Evolutionary conservation across 2,329 filamentous ascomycete species (phyloP), one percentile per base, ranked within the genome.

Genomic region (Harringtonia lauricola): DNA sequence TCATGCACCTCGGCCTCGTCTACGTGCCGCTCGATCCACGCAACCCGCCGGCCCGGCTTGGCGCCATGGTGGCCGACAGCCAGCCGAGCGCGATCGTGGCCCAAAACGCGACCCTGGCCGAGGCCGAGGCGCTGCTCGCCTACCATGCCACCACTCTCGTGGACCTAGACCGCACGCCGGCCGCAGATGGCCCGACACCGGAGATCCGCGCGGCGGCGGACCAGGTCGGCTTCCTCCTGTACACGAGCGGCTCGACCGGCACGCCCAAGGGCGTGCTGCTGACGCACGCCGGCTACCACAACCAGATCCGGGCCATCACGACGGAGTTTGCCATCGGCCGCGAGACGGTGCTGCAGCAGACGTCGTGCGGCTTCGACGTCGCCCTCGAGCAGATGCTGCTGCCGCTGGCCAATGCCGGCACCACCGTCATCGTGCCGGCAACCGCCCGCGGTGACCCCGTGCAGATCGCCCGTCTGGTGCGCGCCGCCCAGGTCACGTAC

Each of bases 171-270:
- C n/a, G n/a, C n/a, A n/a, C n/a, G n/a, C n/a, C n/a, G n/a, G n/a
- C n/a, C n/a, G n/a, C n/a, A n/a, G n/a, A n/a, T n/a, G n/a, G n/a
- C n/a, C n/a, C n/a, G n/a, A n/a, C n/a, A n/a, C n/a, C n/a, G n/a
- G n/a, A n/a, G n/a, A n/a, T n/a, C 19, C 13, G 7, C 10, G 62
- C 65, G n/a, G 58, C 55, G 13, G 52, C 64, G 10, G 55, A 64
- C 2, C 49, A 57, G 2, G 65, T 65, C 13, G 66, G 63, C 50
- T 70, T 68, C 45, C 60, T 68, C 38, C 72, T 74, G 46, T 76
- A 74, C 53, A 76, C 73, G 38, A 76, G 73, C 26, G 70, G 70
- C 33, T 79, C 72, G n/a, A 77, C 74, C 1, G 74, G 72, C 8
- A 65, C 64, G 22, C 73, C 73, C 2, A 78, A 78, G 52, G 74